phyloP scores from a whole-genome alignment of 2,329 filamentous ascomycete genomes.

The Sporothrix euskadiensis region DNA sequence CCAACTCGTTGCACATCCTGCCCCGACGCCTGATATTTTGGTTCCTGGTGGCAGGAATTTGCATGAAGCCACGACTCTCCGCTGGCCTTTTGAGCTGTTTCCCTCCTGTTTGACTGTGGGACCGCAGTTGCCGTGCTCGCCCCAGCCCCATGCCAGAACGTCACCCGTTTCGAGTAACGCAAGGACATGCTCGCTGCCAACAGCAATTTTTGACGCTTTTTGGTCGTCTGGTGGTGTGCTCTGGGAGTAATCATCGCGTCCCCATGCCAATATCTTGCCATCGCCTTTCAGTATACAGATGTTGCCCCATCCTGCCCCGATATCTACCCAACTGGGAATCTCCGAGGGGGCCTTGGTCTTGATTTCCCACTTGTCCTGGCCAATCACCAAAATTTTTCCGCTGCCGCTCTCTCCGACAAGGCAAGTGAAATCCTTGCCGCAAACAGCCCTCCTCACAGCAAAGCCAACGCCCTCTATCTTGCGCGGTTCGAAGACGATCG shows the following conservation, averaged over 20 bases:
- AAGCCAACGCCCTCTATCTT: constrained; percentile 63
- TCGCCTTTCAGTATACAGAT: constrained; percentile 68
- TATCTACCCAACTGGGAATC: constrained; percentile 62
- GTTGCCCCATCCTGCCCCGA: constrained; percentile 80
- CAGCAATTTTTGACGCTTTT: constrained; percentile 62
- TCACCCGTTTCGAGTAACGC: constrained; percentile 65
- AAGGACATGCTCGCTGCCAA: constrained; percentile 89
- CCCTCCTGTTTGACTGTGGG: constrained; percentile 50
- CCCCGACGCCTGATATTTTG: constrained; percentile 64
- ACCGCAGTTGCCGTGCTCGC: constrained; percentile 96
- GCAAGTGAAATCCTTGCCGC: constrained; percentile 84
- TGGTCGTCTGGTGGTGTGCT: constrained; percentile 65
- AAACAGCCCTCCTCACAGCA: constrained; percentile 65
- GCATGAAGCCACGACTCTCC: constrained; percentile 65
- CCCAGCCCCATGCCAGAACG: constrained; percentile 91
- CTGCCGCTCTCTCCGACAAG: constrained; percentile 57
- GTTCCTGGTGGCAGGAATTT: constrained; percentile 54
- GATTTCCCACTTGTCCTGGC: constrained; percentile 72
- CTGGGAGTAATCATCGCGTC: constrained; percentile 82
- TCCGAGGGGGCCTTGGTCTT: constrained; percentile 56
- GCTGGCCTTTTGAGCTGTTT: constrained; percentile 69
- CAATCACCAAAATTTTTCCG: constrained; percentile 68
- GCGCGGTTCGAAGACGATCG: constrained; percentile 59
- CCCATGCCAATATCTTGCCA: constrained; percentile 70
- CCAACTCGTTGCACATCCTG: constrained; percentile 92